Evolutionary conservation across 2,329 filamentous ascomycete genomes (phyloP).

Genomic region (Mycogone perniciosa): DNA sequence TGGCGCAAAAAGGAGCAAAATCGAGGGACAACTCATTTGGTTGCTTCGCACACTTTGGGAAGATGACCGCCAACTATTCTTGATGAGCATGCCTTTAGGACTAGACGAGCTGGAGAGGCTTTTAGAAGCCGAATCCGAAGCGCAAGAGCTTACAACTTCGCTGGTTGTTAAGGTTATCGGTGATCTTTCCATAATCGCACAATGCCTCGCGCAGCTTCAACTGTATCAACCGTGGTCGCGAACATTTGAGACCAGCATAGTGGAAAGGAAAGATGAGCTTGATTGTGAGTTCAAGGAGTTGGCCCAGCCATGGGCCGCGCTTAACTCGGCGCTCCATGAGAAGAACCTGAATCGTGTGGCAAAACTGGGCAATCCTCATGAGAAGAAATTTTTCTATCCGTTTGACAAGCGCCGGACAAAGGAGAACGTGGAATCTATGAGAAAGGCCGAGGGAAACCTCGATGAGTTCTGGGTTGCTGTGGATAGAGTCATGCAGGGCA

Average conservation of each 20-base stretch:
- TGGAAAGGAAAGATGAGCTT: too few species aligned
- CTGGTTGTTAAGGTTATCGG: constrained; percentile 32
- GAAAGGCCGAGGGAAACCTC: constrained; percentile 37
- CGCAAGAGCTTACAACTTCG: constrained; percentile 32
- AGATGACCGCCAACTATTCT: constrained; percentile 21
- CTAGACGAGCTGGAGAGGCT: constrained; percentile 45
- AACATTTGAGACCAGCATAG: too few species aligned
- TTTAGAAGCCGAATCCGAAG: constrained; percentile 30
- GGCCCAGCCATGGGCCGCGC: not conserved
- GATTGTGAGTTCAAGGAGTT: too few species aligned
- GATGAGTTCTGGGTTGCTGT: constrained; percentile 10
- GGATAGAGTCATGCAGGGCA: constrained; percentile 12
- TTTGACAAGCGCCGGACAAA: constrained; percentile 38
- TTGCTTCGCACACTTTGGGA: constrained; percentile 34
- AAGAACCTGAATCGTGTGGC: not conserved
- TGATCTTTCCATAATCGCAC: constrained; percentile 29
- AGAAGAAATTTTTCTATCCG: constrained; percentile 36
- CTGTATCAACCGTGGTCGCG: too few species aligned
- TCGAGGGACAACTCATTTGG: constrained; percentile 27
- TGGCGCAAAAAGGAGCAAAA: constrained; percentile 16
- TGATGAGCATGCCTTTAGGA: constrained; percentile 25
- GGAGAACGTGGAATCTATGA: constrained; percentile 38
- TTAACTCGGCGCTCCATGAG: not conserved
- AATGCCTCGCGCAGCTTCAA: too few species aligned
- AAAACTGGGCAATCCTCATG: constrained; percentile 25